Base-by-base conservation (phyloP, 352 stramenopile genomes). In the Globisporangium okanoganense region DNA sequence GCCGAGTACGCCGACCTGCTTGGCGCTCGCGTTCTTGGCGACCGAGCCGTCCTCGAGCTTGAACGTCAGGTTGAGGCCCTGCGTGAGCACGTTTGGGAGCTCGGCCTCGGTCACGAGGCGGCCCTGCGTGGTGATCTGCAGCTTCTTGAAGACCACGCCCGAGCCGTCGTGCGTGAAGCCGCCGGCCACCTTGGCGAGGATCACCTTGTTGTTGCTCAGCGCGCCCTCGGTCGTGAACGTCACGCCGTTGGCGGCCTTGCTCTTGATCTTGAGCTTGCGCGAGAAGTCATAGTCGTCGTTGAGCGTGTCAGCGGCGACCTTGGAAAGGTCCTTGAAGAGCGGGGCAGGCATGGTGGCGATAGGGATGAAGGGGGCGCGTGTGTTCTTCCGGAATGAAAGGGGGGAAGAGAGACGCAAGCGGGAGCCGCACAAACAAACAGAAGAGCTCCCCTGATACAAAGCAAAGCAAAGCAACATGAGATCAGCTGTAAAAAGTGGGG, bases 231-330 rank as follows among this genome's bases (percentile, higher is more conserved):
- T 90, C 36, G 82, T 92, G 70, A 92, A 92, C 24, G 73, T 71
- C 38, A 92, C 82, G 58, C 82, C 82, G 64, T 91, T 89, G 5
- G 78, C 68, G 20, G 81, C 78, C 70, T 87, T 88, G 67, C 76
- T 88, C 71, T 88, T 90, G 68, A 90, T 85, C 77, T 90, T 90
- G 61, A 90, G 69, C 76, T 89, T 90, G 62, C 81, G 78, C 45
- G 71, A 85, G 67, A 87, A 90, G 70, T 90, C 81, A 52, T 88
- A 90, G 71, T 92, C 82, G 66, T 92, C 82, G 8, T 70, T 71
- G 36, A 92, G 78, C 45, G 88, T 75, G 58, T 92, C 78, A 59
- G 85, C 69, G 16, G 84, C 84, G 57, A 78, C 88, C 82, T 92
- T 92, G 63, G 80, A 73, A 58, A 94, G 62, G 59, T 94, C 82